Evolutionary conservation across 2,329 filamentous ascomycete genomes (phyloP).

Genomic region (Colletotrichum cereale): DNA sequence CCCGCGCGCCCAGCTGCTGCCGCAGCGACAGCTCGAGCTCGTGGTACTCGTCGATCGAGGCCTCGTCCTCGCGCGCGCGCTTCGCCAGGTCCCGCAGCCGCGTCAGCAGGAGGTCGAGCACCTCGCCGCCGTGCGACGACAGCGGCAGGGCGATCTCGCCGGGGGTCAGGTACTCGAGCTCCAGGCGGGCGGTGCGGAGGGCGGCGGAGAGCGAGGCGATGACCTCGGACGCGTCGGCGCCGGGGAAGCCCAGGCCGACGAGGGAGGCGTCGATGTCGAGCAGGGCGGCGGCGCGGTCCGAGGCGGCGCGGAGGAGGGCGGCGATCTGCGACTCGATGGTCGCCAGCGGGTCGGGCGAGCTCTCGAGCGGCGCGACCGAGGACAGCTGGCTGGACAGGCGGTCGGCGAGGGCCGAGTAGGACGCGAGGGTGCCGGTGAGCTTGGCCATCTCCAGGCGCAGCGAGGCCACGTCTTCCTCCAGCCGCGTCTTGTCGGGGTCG

Average conservation of each 20-base stretch:
- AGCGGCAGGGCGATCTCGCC: conserved; percentile 69
- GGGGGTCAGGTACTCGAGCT: conserved; percentile 72
- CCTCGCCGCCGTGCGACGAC: conserved; percentile 64
- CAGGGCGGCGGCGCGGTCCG: conserved; percentile 63
- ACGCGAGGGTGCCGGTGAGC: conserved; percentile 60
- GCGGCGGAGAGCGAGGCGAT: conserved; percentile 60
- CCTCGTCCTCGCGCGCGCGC: conserved; percentile 62
- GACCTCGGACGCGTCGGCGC: conserved; percentile 61
- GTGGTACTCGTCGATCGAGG: conserved; percentile 71
- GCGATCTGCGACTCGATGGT: conserved; percentile 59
- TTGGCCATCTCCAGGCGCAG: conserved; percentile 63
- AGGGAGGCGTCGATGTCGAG: conserved; percentile 60
- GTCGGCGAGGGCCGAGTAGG: conserved; percentile 57
- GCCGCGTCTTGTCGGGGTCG: conserved; percentile 55
- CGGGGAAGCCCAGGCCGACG: conserved; percentile 63
- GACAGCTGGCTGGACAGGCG: conserved; percentile 54
- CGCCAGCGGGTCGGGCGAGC: conserved; percentile 32
- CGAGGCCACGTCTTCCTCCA: conserved; percentile 62
- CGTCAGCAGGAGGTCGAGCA: conserved; percentile 67
- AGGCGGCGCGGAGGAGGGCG: conserved; percentile 58
- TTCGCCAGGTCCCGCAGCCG: conserved; percentile 63
- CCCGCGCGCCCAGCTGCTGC: conserved; percentile 67
- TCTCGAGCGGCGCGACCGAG: conserved; percentile 44
- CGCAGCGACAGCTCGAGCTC: conserved; percentile 67
- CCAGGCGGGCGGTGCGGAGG: conserved; percentile 69